These are phyloP conservation scores for Blastobotrys serpentis DNA, from an alignment of 1,139 yeast genomes.

Conservation along the genomic window DNA sequence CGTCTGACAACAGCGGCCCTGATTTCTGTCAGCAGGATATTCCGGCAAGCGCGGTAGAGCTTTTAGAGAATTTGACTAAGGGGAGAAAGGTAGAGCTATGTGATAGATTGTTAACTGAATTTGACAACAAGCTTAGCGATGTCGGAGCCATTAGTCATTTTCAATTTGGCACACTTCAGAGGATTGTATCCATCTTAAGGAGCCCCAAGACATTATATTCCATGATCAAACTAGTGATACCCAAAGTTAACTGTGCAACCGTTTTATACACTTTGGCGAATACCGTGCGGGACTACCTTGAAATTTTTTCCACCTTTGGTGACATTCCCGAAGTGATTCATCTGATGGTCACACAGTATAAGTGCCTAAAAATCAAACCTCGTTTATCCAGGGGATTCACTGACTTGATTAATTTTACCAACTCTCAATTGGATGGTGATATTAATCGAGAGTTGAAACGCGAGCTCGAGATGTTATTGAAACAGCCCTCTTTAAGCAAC, in stretches of 20 bases:
- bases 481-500: conserved; percentile 22
- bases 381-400: conserved; percentile 30
- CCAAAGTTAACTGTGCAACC: conserved; percentile 23
- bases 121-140: conserved; percentile 1
- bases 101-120: neutral
- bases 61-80: conserved; percentile 1
- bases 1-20: neutral
- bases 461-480: conserved; percentile 29
- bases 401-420: conserved; percentile 29
- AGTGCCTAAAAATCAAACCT: conserved; percentile 26
- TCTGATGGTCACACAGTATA: conserved; percentile 27
- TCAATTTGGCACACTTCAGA: conserved; percentile 30
- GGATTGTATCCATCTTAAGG: conserved; percentile 24
- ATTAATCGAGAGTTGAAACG: conserved; percentile 20
- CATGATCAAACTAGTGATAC: conserved; percentile 25
- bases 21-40: neutral
- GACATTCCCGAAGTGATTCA: conserved; percentile 28
- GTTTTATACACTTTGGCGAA: conserved; percentile 30
- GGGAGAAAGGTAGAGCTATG: conserved; percentile 8
- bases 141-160: conserved; percentile 14
- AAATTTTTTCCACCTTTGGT: conserved; percentile 30
- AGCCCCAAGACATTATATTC: conserved; percentile 29
- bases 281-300: conserved; percentile 25
- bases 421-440: conserved; percentile 19
- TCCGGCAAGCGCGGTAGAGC: neutral